Conservation (phyloP, 2,329 filamentous ascomycete genomes). For the Plenodomus tracheiphilus region DNA sequence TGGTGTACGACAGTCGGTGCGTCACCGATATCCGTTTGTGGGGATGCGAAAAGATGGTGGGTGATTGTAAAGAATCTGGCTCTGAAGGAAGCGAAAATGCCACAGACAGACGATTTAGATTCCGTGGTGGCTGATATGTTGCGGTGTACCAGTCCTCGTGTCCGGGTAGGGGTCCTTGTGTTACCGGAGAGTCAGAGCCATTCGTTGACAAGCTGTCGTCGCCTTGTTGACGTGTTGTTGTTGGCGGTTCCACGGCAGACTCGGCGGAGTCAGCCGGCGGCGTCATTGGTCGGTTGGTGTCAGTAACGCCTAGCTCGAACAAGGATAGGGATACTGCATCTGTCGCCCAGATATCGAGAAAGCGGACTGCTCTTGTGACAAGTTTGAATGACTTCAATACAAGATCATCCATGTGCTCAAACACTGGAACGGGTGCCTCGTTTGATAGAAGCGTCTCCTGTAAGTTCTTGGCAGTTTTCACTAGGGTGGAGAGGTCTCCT, state of each 20-base stretch:
- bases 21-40: slow-evolving; percentile 59
- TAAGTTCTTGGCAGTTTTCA: slow-evolving; percentile 84
- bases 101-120: slow-evolving; percentile 36
- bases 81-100: slow-evolving; percentile 46
- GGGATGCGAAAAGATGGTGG: slow-evolving; percentile 28
- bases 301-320: slow-evolving; percentile 38
- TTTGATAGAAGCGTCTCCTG: slow-evolving; percentile 67
- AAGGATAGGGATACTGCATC: slow-evolving; percentile 55
- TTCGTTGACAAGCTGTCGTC: slow-evolving; percentile 51
- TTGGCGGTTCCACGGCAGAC: slow-evolving; percentile 31
- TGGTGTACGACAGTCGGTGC: slow-evolving; percentile 77
- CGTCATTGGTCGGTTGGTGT: slow-evolving; percentile 41
- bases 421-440: slow-evolving; percentile 53
- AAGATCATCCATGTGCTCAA: slow-evolving; percentile 86
- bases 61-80: slow-evolving; percentile 37
- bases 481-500: slow-evolving; percentile 84
- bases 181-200: slow-evolving; percentile 33
- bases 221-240: slow-evolving; percentile 26
- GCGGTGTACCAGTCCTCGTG: slow-evolving; percentile 32
- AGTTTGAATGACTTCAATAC: slow-evolving; percentile 92
- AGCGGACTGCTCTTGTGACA: slow-evolving; percentile 85
- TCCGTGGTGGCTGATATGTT: slow-evolving; percentile 35
- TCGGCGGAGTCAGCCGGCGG: slow-evolving; percentile 44
- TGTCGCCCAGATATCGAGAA: slow-evolving; percentile 81
- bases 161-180: slow-evolving; percentile 39